Evolutionary conservation across 805 yeast genomes (phyloP), one percentile per base, ranked within the genome.

Genomic region (Barnettozyma salicaria): DNA sequence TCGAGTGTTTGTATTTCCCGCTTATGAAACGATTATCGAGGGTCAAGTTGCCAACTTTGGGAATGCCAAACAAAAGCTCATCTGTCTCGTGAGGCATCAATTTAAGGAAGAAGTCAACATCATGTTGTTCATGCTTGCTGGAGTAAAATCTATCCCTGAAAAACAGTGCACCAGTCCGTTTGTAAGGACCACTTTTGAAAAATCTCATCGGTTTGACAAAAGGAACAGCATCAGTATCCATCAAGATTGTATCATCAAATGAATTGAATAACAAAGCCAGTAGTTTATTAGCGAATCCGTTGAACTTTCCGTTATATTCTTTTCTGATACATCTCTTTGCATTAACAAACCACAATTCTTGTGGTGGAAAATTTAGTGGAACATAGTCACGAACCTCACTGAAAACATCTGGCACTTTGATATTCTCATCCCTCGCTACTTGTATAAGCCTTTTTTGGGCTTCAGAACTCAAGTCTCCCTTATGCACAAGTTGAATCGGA

Each of bases 141-240:
- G 19, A 19, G 24, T 30, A 40, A 22, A 23, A 46, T 35, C 50
- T 38, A 51, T 74, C 80, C 44, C 66, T 66, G 50, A 71, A 73
- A 43, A 73, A 73, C 12, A 58, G 37, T 2, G 74, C 55, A 6
- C 62, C 57, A 4, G 65, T 55, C n/a, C 57, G 52, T 22, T 48
- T 39, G 45, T 60, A 69, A 27, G 60, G 57, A 13, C 56, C 51
- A 31, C 56, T 37, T 16, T 60, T 49, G 46, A 65, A 65, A 30
- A 55, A 51, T 9, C 43, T 48, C 5, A 56, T 58, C 5, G 70
- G 64, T 10, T 59, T 50, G 33, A 63, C 58, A 23, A 71, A 49
- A 1, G 70, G 59, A 9, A 70, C 70, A 1, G 72, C 51, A 46
- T 73, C 79, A 4, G 77, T 71, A 49, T 73, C 79, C 47, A 74